These are phyloP conservation scores for Haplosporangium sp. DNA, from an alignment of 371 early-diverging fungal species.

Conservation along the genomic window DNA sequence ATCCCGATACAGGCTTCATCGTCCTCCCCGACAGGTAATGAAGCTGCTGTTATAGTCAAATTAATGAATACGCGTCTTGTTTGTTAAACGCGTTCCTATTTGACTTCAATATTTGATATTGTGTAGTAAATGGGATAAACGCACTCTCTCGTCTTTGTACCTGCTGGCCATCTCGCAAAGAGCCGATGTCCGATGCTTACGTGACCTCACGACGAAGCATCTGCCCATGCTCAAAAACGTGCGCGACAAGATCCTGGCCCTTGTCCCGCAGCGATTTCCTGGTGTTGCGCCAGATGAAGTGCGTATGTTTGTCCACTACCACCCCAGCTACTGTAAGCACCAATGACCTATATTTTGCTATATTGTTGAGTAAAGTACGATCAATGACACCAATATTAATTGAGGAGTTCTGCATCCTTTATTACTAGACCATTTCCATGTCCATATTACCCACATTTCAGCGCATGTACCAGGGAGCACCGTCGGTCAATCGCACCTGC, in stretches of 20 bases:
- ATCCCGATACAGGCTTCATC: conserved; percentile 74
- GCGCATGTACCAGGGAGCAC: conserved; percentile 72
- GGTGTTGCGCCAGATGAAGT: conserved; percentile 62
- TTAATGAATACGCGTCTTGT: not conserved
- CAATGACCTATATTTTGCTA: too few species aligned
- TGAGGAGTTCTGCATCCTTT: not conserved
- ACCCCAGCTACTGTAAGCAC: conserved; percentile 81
- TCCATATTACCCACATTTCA: conserved; percentile 80
- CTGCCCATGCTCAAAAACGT: conserved; percentile 74
- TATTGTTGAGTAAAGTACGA: too few species aligned
- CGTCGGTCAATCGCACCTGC: conserved; percentile 78
- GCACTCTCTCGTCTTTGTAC: conserved; percentile 70
- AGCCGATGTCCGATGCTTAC: conserved; percentile 67
- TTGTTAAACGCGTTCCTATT: not conserved
- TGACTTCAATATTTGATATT: not conserved
- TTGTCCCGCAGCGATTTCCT: conserved; percentile 62
- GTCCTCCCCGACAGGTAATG: conserved; percentile 78
- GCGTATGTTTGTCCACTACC: conserved; percentile 85
- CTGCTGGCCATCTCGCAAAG: conserved; percentile 72
- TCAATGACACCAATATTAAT: too few species aligned
- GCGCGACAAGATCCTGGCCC: conserved; percentile 56
- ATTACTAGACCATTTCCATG: conserved; percentile 75
- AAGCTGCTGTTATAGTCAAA: not conserved
- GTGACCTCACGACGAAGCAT: conserved; percentile 71
- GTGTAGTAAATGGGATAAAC: conserved; percentile 78